Evolutionary conservation across 192 early-diverging fungal genomes (phyloP), one percentile per base, ranked within the genome.

Genomic region (Backusella luteola): DNA sequence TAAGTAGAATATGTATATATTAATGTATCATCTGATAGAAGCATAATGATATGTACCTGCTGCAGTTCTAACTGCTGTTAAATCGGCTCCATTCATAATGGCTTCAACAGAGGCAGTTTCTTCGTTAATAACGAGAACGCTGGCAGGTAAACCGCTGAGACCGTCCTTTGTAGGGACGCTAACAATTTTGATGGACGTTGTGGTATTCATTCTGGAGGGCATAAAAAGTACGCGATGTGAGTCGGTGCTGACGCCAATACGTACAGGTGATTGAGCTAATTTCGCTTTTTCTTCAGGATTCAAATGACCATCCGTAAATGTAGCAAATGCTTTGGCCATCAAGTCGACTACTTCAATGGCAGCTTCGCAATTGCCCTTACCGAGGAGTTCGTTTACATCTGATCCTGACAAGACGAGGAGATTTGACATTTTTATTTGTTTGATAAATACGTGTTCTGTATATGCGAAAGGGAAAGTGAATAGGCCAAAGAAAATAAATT

Each of bases 51-150:
- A 21, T 38, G 69, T 69, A 80, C 82, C 82, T 66, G 87, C 87
- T 14, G 87, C 87, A 23, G 87, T 89, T 14, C 87, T 67, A 19
- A 87, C 59, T 26, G 85, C 86, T 1, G 87, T 89, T 12, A 87
- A 67, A 34, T 79, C 76, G 2, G 78, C 79, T 15, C 83, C 85
- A 72, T 89, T 87, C 68, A 89, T 78, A 3, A 89, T 74, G 32
- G 84, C 84, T 8, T 79, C 63, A 9, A 85, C 82, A 21, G 76
- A 78, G 6, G 83, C 86, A 0, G 84, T 86, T 12, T 56, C 66
- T 74, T 85, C 84, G 67, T 89, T 78, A 52, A 89, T 12, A 12
- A 89, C 85, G 15, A 87, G 3, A 1, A 81, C 79, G 32, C 74
- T 80, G 0, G 84, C 82, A 3, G 87, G 87, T 3, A 88, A 66